A percentile compares a stretch with the other conserved stretches of the same genome.
phyloP scores from a whole-genome alignment of 495 filamentous ascomycete genomes.

The Trichoderma gamsii region DNA sequence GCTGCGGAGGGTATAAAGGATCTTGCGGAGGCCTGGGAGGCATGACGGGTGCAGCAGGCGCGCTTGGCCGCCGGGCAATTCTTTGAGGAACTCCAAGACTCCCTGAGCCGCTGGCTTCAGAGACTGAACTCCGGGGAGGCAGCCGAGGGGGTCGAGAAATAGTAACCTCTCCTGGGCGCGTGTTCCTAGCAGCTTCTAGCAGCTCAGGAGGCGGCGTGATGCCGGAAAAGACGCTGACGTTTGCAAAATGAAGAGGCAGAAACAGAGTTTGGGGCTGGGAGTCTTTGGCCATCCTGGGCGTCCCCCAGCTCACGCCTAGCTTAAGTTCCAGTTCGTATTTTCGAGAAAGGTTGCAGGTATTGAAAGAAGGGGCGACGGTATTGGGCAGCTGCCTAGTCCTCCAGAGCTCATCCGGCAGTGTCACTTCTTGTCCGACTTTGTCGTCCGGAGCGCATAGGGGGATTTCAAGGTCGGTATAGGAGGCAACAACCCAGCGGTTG shows the following conservation, averaged over 20 bases:
- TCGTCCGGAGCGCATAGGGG: slow-evolving; percentile 54
- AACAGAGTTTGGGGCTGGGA: slow-evolving; percentile 60
- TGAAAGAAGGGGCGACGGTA: slow-evolving; percentile 77
- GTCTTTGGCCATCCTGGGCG: slow-evolving; percentile 22
- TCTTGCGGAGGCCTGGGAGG: slow-evolving; percentile 28
- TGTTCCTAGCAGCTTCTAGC: slow-evolving; percentile 56
- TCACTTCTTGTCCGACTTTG: slow-evolving; percentile 56
- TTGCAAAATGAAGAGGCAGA: slow-evolving; percentile 68
- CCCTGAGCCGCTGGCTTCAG: slow-evolving; percentile 22
- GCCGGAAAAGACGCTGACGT: slow-evolving; percentile 78
- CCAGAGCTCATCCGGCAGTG: slow-evolving; percentile 66
- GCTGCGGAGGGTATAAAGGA: slow-evolving; percentile 43
- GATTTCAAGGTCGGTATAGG: slow-evolving; percentile 58
- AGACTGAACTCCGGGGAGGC: slow-evolving; percentile 1
- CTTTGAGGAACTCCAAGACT: slow-evolving; percentile 23
- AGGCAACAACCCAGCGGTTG: slow-evolving; percentile 62
- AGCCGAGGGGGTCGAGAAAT: slow-evolving; percentile 14
- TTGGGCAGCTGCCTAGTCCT: slow-evolving; percentile 62
- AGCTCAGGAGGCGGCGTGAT: slow-evolving; percentile 75
- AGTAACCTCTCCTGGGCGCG: slow-evolving; percentile 16
- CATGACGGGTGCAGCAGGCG: slow-evolving; percentile 16
- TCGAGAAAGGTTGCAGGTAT: slow-evolving; percentile 80
- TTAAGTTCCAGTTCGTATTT: slow-evolving; percentile 77
- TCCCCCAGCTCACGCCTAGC: slow-evolving; percentile 60
- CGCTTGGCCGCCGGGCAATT: slow-evolving; percentile 15